These are phyloP conservation scores for Pleurozium schreberi DNA, from an alignment of 225 moss, liverwort and hornwort genomes.

Conservation along the genomic window DNA sequence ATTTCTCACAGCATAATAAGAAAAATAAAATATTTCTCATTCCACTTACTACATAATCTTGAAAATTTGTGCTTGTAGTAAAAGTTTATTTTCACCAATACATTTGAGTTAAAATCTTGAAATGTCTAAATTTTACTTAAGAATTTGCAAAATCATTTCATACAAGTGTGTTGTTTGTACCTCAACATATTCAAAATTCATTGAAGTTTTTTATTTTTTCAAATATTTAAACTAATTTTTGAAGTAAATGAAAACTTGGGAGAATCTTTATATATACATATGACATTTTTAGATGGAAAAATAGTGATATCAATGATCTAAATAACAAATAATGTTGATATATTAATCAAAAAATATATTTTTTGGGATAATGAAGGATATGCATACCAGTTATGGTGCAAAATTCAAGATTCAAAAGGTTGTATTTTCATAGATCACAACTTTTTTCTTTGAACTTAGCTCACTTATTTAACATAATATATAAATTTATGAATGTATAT, in stretches of 20 bases:
- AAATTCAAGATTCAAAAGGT: neutral
- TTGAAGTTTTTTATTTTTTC: neutral
- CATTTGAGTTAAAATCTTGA: neutral
- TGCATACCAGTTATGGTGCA: neutral
- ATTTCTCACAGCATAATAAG: neutral
- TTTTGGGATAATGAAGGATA: neutral
- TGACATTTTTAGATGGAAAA: neutral
- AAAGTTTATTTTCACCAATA: neutral
- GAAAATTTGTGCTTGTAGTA: neutral
- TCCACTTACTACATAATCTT: neutral
- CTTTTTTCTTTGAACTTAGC: too few relatives aligned
- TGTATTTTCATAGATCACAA: neutral
- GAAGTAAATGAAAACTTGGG: neutral
- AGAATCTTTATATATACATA: too few relatives aligned
- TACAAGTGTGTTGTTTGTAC: neutral
- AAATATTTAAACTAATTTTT: neutral
- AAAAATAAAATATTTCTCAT: neutral
- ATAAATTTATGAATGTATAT: neutral
- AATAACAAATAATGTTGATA: fast-evolving
- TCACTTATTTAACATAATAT: neutral
- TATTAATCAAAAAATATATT: too few relatives aligned
- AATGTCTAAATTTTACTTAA: neutral
- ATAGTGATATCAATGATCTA: neutral
- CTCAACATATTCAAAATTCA: too few relatives aligned
- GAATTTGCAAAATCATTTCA: neutral